Percentiles rank a stretch among this genome's conserved stretches.
phyloP scores from a whole-genome alignment of 139 green algal genomes.

The Nannochloris sp. region DNA sequence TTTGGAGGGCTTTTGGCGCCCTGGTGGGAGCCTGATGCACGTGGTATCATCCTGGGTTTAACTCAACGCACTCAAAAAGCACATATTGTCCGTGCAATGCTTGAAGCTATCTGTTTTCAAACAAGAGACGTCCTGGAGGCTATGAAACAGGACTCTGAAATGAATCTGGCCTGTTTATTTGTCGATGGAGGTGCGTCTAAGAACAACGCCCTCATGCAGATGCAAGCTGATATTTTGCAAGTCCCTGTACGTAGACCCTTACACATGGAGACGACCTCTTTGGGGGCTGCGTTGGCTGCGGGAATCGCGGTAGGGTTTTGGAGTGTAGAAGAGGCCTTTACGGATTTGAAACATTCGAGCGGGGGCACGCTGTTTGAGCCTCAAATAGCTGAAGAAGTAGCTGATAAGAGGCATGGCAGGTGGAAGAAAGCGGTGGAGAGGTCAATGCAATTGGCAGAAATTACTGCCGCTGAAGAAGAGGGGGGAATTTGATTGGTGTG shows the following conservation, averaged over 20 bases:
- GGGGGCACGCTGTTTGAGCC: conserved; percentile 25
- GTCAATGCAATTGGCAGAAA: conserved; percentile 16
- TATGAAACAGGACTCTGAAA: conserved; percentile 54
- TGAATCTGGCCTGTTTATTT: conserved; percentile 38
- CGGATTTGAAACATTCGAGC: conserved; percentile 7
- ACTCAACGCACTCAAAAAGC: conserved; percentile 54
- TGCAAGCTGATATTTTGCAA: conserved; percentile 78
- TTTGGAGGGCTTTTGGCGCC: conserved; percentile 95
- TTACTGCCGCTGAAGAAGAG: too few relatives aligned
- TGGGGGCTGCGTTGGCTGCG: conserved; percentile 87
- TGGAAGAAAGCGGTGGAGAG: conserved; percentile 68
- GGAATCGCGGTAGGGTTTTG: conserved; percentile 81
- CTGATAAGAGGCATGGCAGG: conserved; percentile 32
- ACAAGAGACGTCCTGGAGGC: conserved; percentile 83
- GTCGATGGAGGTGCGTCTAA: conserved; percentile 85
- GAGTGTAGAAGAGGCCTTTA: conserved; percentile 46
- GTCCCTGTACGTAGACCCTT: conserved; percentile 67
- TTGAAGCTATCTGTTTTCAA: conserved; percentile 95
- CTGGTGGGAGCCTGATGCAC: conserved; percentile 78
- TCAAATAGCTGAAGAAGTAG: conserved; percentile 12
- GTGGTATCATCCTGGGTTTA: conserved; percentile 77
- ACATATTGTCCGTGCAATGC: conserved; percentile 77
- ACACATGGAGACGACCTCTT: conserved; percentile 84
- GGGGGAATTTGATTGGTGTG: too few relatives aligned
- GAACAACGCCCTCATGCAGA: conserved; percentile 92